These are phyloP conservation scores for Phytophthora foliorum DNA, from an alignment of 352 stramenopile genomes.

Conservation along the genomic window DNA sequence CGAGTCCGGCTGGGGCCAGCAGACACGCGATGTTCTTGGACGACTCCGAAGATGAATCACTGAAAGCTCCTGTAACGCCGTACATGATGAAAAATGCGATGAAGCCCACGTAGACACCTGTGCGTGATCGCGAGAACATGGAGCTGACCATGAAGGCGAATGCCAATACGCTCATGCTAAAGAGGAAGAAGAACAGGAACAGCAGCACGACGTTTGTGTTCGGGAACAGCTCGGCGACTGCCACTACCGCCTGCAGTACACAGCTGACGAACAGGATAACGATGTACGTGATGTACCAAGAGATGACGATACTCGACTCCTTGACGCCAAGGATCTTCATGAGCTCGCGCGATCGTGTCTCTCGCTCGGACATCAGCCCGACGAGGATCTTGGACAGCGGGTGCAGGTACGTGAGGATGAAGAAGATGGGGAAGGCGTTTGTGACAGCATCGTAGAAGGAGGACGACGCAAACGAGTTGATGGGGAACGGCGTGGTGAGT, in stretches of 20 bases:
- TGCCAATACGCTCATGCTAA: conserved; percentile 42
- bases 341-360: conserved; percentile 42
- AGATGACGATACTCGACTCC: conserved; percentile 45
- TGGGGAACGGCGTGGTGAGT: conserved; percentile 43
- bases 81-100: conserved; percentile 49
- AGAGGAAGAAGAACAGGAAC: conserved; percentile 43
- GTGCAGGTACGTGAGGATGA: conserved; percentile 42
- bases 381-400: conserved; percentile 42
- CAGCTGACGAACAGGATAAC: conserved; percentile 43
- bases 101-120: conserved; percentile 47
- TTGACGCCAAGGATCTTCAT: conserved; percentile 50
- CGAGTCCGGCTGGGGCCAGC: conserved; percentile 46
- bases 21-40: conserved; percentile 53
- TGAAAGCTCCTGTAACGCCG: conserved; percentile 54
- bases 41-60: conserved; percentile 45
- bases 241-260: conserved; percentile 39
- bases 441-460: conserved; percentile 50
- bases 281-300: conserved; percentile 57
- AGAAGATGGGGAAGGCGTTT: conserved; percentile 39
- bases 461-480: conserved; percentile 30
- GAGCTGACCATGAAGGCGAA: conserved; percentile 48
- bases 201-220: conserved; percentile 41
- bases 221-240: conserved; percentile 38
- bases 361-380: conserved; percentile 43
- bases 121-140: conserved; percentile 46